Evolutionary conservation across 805 yeast species (phyloP).

Genomic region (Lachancea waltii): DNA sequence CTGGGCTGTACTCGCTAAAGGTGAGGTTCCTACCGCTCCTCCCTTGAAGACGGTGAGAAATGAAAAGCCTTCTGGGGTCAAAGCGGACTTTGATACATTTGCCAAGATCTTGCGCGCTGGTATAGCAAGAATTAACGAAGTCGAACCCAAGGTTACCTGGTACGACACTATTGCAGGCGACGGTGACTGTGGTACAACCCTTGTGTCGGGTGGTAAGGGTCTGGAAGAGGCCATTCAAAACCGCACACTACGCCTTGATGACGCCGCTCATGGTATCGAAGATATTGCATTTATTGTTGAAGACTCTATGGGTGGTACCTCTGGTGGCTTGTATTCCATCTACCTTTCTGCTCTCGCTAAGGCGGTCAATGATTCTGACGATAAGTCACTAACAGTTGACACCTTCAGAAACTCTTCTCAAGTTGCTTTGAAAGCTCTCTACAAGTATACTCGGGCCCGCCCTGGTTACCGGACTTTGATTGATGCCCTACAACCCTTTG

Average conservation of each 20-base stretch:
- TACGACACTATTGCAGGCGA: slow-evolving; percentile 84
- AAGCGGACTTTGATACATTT: slow-evolving; percentile 14
- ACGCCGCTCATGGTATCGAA: slow-evolving; percentile 44
- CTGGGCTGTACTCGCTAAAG: slow-evolving; percentile 41
- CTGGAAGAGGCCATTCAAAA: slow-evolving; percentile 13
- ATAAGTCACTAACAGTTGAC: slow-evolving; percentile 20
- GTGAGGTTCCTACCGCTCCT: slow-evolving; percentile 21
- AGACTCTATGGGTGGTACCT: slow-evolving; percentile 86
- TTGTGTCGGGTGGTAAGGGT: slow-evolving; percentile 47
- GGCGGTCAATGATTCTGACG: slow-evolving; percentile 23
- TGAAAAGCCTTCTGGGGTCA: slow-evolving; percentile 25
- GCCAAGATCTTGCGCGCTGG: slow-evolving; percentile 17
- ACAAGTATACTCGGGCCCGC: slow-evolving; percentile 76
- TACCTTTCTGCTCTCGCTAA: slow-evolving; percentile 64
- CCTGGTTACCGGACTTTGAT: slow-evolving; percentile 81
- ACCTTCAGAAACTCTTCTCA: slow-evolving; percentile 39
- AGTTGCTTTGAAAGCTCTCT: slow-evolving; percentile 59
- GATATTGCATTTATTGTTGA: slow-evolving; percentile 73
- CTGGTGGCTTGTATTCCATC: slow-evolving; percentile 83
- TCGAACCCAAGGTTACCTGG: slow-evolving; percentile 56
- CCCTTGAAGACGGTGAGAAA: slow-evolving; percentile 20
- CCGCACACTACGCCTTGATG: slow-evolving; percentile 16
- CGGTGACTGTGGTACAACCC: slow-evolving; percentile 87
- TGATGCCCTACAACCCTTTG: slow-evolving; percentile 80
- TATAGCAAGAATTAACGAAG: slow-evolving; percentile 13